Evolutionary conservation across 495 filamentous ascomycete species (phyloP).

Genomic region (Podospora sp.): DNA sequence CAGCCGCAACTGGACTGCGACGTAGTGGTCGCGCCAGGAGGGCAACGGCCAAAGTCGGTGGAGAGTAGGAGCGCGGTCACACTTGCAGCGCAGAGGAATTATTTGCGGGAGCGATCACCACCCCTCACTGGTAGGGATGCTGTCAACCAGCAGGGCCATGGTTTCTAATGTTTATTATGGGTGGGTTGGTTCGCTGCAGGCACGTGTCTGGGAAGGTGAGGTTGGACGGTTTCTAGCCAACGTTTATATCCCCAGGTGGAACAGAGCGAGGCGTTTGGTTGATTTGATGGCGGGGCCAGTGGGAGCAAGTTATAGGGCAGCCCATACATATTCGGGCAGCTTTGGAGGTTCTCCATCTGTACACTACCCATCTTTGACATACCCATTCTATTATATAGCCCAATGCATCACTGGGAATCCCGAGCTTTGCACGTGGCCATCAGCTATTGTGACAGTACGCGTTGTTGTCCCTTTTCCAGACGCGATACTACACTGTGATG

Average conservation of each 20-base stretch:
- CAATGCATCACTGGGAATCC: neutral
- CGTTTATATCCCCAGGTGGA: neutral
- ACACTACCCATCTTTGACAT: neutral
- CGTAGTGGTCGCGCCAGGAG: slow-evolving; percentile 37
- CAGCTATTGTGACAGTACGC: no score
- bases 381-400: neutral
- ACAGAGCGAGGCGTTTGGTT: neutral
- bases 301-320: no score
- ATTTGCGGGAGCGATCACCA: neutral
- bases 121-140: neutral
- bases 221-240: neutral
- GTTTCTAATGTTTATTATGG: slow-evolving; percentile 1
- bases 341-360: neutral
- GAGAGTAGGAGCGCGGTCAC: neutral
- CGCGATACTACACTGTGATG: no score
- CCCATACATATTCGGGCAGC: no score
- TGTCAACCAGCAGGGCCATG: neutral
- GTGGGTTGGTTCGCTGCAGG: neutral
- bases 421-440: neutral
- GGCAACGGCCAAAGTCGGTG: slow-evolving; percentile 31
- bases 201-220: neutral
- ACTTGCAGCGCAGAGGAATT: neutral
- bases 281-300: neutral
- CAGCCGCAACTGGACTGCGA: slow-evolving; percentile 22
- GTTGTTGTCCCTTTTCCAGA: no score